A percentile compares a stretch with the other conserved stretches of the same genome.
Conservation (phyloP, 768 basidiomycete genomes). For the Kwoniella shandongensis region DNA sequence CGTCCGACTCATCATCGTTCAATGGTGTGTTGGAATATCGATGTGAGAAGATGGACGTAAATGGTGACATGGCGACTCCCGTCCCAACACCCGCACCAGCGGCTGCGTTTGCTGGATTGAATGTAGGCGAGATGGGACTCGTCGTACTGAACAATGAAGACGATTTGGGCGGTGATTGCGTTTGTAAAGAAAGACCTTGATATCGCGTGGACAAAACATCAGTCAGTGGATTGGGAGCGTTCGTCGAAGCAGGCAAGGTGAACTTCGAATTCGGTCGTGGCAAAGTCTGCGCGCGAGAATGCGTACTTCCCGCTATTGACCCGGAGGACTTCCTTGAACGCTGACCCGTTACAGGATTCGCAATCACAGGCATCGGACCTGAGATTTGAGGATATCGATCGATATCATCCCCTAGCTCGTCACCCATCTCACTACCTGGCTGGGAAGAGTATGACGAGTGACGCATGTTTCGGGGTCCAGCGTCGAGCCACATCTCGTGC, state of each 20-base stretch:
- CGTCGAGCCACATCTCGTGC: conserved; percentile 17
- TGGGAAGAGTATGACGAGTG: conserved; percentile 12
- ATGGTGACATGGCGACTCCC: conserved; percentile 20
- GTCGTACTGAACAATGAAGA: background rate
- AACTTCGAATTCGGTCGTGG: conserved; percentile 5
- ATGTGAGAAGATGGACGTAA: conserved; percentile 38
- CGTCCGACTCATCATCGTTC: conserved; percentile 44
- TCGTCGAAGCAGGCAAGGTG: background rate
- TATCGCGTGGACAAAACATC: conserved; percentile 32
- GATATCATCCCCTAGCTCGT: conserved; percentile 6
- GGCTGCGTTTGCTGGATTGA: background rate
- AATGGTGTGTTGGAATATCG: conserved; percentile 33
- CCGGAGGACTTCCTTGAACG: conserved; percentile 12
- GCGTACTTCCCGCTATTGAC: background rate
- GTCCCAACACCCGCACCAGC: background rate
- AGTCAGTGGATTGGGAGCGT: conserved; percentile 29
- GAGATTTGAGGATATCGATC: conserved; percentile 11
- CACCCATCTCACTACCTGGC: background rate
- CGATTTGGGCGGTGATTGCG: background rate
- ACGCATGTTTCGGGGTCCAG: conserved; percentile 1
- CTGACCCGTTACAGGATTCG: conserved; percentile 18
- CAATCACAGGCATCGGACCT: conserved; percentile 6
- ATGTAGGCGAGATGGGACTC: conserved; percentile 2
- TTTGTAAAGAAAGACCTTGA: conserved; percentile 21
- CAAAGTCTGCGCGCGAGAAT: conserved; percentile 4